A percentile compares a stretch with the other conserved stretches of the same genome.
Evolutionary conservation across 192 early-diverging fungal genomes (phyloP).

Genomic region (Rhizophagus clarus): DNA sequence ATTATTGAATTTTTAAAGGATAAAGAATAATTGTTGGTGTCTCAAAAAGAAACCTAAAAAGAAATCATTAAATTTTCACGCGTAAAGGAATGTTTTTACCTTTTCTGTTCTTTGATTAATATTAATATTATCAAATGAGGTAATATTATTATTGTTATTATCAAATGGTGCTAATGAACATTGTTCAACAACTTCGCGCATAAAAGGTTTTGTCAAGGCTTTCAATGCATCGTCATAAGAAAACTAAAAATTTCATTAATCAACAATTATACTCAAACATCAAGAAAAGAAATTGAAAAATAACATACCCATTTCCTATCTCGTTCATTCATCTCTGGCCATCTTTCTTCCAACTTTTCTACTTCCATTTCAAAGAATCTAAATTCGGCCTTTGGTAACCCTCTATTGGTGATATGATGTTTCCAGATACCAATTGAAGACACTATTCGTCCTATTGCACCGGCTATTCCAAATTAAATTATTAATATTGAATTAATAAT

Average conservation of each 20-base stretch:
- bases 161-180: conserved; percentile 37
- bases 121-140: neutral
- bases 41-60: neutral
- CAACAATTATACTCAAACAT: neutral
- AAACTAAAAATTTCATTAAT: conserved; percentile 35
- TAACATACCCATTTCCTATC: conserved; percentile 50
- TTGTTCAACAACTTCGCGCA: conserved; percentile 44
- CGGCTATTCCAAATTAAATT: conserved; percentile 39
- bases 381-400: conserved; percentile 43
- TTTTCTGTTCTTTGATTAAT: neutral
- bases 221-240: conserved; percentile 45
- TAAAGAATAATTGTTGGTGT: neutral
- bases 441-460: conserved; percentile 55
- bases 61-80: neutral
- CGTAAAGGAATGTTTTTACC: neutral
- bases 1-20: neutral
- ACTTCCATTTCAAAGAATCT: conserved; percentile 62
- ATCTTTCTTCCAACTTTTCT: conserved; percentile 50
- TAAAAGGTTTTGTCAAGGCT: conserved; percentile 42
- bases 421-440: conserved; percentile 50
- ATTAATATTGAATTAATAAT: neutral
- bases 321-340: conserved; percentile 57
- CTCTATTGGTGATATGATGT: conserved; percentile 47
- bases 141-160: neutral
- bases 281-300: conserved; percentile 7